Evolutionary conservation across 1,284 basidiomycete species (phyloP).

Genomic region (Schizophyllum commune): DNA sequence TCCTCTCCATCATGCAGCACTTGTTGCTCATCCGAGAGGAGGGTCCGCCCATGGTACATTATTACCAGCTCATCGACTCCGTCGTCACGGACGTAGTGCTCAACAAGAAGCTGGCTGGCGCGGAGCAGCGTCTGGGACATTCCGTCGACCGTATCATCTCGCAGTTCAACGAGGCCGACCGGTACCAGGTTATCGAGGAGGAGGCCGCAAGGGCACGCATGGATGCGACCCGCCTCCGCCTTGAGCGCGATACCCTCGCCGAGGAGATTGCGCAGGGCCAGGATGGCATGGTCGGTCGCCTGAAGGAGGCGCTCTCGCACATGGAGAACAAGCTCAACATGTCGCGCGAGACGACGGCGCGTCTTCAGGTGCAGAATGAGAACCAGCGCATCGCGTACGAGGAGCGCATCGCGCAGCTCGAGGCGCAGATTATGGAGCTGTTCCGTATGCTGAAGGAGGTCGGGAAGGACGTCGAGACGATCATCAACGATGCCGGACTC

Average conservation of each 20-base stretch:
- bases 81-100: constrained; percentile 90
- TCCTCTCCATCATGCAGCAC: constrained; percentile 91
- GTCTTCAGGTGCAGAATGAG: constrained; percentile 73
- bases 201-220: constrained; percentile 68
- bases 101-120: constrained; percentile 83
- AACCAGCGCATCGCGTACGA: constrained; percentile 81
- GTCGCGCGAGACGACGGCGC: constrained; percentile 73
- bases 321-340: constrained; percentile 76
- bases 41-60: constrained; percentile 75
- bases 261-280: constrained; percentile 76
- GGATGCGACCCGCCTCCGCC: constrained; percentile 53
- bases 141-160: constrained; percentile 88
- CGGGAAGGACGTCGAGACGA: constrained; percentile 68
- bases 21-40: constrained; percentile 87
- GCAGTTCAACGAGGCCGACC: constrained; percentile 88
- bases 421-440: constrained; percentile 88
- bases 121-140: constrained; percentile 81
- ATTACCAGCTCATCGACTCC: constrained; percentile 93
- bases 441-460: constrained; percentile 89
- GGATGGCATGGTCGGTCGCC: constrained; percentile 77
- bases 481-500: constrained; percentile 28
- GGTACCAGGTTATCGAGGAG: constrained; percentile 71
- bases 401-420: constrained; percentile 81
- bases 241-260: constrained; percentile 72
- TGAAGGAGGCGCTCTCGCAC: constrained; percentile 69